phyloP scores from a whole-genome alignment of 805 yeast genomes.

The Saturnispora dispora region DNA sequence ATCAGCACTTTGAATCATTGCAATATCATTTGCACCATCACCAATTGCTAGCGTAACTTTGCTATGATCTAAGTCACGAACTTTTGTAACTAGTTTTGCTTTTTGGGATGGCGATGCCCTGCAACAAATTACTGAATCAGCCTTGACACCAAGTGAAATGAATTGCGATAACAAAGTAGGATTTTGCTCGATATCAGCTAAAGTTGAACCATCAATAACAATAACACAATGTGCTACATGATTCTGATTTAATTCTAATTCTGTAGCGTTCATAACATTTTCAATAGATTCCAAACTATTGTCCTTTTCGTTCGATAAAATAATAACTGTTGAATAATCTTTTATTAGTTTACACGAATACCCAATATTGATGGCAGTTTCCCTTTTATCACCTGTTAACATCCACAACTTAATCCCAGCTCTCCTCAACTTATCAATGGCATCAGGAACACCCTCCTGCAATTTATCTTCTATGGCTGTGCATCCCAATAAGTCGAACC shows the following conservation, averaged over 20 bases:
- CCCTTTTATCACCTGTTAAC: constrained; percentile 97
- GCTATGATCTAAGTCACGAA: constrained; percentile 57
- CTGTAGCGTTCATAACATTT: constrained; percentile 65
- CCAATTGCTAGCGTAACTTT: constrained; percentile 93
- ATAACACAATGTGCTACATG: constrained; percentile 88
- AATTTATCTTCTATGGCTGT: constrained; percentile 96
- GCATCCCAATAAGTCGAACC: constrained; percentile 73
- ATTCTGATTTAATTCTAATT: constrained; percentile 61
- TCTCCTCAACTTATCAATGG: constrained; percentile 82
- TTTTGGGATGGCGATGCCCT: constrained; percentile 97
- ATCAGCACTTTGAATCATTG: constrained; percentile 98
- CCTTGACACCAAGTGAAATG: constrained; percentile 73
- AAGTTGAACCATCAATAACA: constrained; percentile 90
- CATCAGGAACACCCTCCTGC: constrained; percentile 94
- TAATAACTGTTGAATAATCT: constrained; percentile 82
- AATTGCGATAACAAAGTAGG: constrained; percentile 63
- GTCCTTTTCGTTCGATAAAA: constrained; percentile 34
- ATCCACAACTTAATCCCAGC: constrained; percentile 97
- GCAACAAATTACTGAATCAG: constrained; percentile 89
- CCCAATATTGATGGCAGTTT: constrained; percentile 96
- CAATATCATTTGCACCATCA: constrained; percentile 98
- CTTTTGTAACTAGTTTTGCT: constrained; percentile 75
- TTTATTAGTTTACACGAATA: constrained; percentile 88
- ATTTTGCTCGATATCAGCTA: constrained; percentile 65
- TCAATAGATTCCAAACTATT: constrained; percentile 1